A percentile compares a stretch with the other conserved stretches of the same genome.
These are phyloP conservation scores for Linum trigynum DNA, from an alignment of 345 rosid species.

Conservation along the genomic window DNA sequence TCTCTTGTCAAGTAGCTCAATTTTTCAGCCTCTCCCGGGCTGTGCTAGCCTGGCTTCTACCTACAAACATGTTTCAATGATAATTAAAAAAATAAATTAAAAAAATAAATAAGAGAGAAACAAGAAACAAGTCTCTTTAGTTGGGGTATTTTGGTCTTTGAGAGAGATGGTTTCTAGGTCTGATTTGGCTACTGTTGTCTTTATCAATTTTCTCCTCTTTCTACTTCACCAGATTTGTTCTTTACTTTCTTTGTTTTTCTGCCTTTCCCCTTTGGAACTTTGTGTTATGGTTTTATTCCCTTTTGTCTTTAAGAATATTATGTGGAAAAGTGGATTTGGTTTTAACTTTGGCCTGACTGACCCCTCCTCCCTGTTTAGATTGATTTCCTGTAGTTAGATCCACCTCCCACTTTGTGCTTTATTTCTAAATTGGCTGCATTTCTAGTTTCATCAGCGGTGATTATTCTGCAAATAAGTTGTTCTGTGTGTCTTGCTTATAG, in stretches of 20 bases:
- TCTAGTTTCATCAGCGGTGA: too few species aligned
- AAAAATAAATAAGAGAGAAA: too few species aligned
- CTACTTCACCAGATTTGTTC: too few species aligned
- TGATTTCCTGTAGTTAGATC: too few species aligned
- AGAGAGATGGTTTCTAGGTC: slow-evolving; percentile 11
- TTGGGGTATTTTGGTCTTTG: slow-evolving; percentile 3
- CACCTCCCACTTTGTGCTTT: too few species aligned
- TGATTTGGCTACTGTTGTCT: slow-evolving; percentile 17
- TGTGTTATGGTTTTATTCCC: slow-evolving; percentile 54
- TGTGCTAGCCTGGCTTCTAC: too few species aligned
- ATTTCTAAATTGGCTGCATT: too few species aligned
- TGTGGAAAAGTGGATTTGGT: slow-evolving; percentile 29
- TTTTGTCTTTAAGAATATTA: slow-evolving; percentile 51
- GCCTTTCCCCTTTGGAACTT: slow-evolving; percentile 38
- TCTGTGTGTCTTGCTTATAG: too few species aligned
- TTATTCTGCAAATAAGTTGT: too few species aligned
- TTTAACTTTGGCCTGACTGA: slow-evolving; percentile 21
- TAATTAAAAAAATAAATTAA: too few species aligned
- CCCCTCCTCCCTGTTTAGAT: slow-evolving; percentile 8
- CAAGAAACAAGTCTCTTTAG: too few species aligned
- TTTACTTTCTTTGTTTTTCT: slow-evolving; percentile 12
- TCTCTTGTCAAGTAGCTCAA: background rate
- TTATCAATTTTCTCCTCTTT: slow-evolving; percentile 13
- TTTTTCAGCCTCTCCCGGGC: background rate
- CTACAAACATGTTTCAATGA: too few species aligned